Evolutionary conservation across 495 filamentous ascomycete genomes (phyloP).

Genomic region (Aspergillus bertholletiae): DNA sequence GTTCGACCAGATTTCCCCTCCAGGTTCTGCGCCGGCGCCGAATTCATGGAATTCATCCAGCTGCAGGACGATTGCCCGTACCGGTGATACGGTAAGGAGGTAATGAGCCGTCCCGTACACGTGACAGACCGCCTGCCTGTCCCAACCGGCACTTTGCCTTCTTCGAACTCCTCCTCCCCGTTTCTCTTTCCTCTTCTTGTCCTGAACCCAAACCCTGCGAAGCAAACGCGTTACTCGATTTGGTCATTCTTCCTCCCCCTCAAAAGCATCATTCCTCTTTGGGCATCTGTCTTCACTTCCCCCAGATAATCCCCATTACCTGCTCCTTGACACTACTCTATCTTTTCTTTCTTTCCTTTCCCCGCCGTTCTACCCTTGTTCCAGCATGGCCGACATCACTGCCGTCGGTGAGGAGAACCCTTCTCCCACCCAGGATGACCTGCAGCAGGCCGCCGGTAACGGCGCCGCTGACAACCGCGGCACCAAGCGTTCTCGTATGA

Average conservation of each 20-base stretch:
- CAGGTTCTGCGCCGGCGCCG: neutral
- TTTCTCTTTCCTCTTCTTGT: conserved; percentile 34
- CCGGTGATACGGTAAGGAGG: neutral
- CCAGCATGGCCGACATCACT: conserved; percentile 43
- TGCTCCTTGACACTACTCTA: conserved; percentile 11
- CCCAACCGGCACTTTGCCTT: conserved; percentile 38
- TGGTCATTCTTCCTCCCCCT: conserved; percentile 41
- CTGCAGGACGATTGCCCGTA: neutral
- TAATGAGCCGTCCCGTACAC: conserved; percentile 11
- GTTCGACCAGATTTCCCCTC: neutral
- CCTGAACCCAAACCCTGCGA: conserved; percentile 38
- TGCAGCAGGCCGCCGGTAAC: conserved; percentile 48
- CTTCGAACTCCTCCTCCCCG: conserved; percentile 34
- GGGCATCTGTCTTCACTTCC: conserved; percentile 28
- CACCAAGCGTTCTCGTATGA: conserved; percentile 84
- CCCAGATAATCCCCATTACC: conserved; percentile 21
- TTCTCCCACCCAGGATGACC: conserved; percentile 49
- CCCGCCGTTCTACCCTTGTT: conserved; percentile 5
- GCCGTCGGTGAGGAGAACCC: conserved; percentile 46
- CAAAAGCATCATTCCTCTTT: conserved; percentile 48
- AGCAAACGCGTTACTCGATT: conserved; percentile 55
- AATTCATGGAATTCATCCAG: neutral
- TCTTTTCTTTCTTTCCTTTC: conserved; percentile 8
- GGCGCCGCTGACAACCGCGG: conserved; percentile 68
- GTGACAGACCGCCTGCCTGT: conserved; percentile 42